Conservation (phyloP, 164 flowering plant genomes). For the Saururus chinensis region DNA sequence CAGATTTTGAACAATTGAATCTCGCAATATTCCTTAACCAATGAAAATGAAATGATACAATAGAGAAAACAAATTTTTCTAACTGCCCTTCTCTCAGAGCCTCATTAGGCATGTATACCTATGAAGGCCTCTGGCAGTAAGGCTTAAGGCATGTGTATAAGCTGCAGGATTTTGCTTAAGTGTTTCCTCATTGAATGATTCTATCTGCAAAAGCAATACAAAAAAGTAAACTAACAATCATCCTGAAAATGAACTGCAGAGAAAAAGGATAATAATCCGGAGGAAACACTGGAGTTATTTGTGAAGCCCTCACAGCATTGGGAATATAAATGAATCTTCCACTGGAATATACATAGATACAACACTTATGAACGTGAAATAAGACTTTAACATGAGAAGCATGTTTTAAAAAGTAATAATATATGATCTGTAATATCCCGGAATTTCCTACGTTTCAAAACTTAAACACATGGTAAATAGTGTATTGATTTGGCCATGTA, state of each 20-base stretch:
- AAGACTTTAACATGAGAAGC: neutral
- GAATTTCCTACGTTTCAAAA: too few relatives aligned
- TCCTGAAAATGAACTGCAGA: neutral
- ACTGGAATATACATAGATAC: neutral
- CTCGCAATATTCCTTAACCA: too few relatives aligned
- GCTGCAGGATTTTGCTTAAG: conserved; percentile 54
- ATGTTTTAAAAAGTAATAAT: neutral
- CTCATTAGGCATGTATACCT: conserved; percentile 32
- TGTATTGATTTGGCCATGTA: too few relatives aligned
- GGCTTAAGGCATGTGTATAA: conserved; percentile 46
- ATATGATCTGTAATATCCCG: too few relatives aligned
- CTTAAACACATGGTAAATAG: too few relatives aligned
- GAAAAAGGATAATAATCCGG: neutral
- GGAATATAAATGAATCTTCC: neutral
- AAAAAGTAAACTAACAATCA: neutral
- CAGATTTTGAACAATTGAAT: too few relatives aligned
- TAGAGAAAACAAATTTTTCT: too few relatives aligned
- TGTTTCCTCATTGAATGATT: conserved; percentile 31
- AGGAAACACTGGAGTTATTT: too few relatives aligned
- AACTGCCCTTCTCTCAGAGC: neutral
- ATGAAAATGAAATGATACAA: too few relatives aligned
- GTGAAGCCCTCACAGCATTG: too few relatives aligned
- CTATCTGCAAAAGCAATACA: conserved; percentile 37
- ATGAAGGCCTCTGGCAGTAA: conserved; percentile 67
- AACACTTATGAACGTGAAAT: neutral